Conservation (phyloP, 73 alveolate species). For the Paramecium tetraurelia region DNA sequence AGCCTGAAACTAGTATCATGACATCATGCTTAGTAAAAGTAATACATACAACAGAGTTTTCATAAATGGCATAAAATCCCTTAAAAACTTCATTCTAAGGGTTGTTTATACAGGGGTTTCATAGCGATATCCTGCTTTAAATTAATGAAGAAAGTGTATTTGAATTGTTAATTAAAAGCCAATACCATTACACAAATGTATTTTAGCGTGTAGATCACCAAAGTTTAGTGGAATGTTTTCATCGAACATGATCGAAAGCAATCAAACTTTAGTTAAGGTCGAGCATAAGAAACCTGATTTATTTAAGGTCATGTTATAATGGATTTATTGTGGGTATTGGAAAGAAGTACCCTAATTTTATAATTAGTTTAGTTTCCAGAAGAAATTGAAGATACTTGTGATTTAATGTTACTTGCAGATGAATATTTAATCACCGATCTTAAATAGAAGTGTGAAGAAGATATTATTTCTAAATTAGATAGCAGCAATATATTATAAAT, state of each 20-base stretch:
- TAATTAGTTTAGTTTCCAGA: conserved; percentile 32
- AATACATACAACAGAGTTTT: conserved; percentile 47
- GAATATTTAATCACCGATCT: conserved; percentile 56
- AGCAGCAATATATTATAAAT: conserved; percentile 45
- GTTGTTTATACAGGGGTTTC: not conserved
- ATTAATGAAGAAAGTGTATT: conserved; percentile 34
- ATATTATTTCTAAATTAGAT: conserved; percentile 55
- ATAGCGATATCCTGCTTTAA: not conserved
- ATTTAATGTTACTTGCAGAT: conserved; percentile 59
- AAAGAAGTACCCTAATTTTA: not conserved
- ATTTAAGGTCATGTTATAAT: conserved; percentile 47
- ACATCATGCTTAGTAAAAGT: conserved; percentile 58
- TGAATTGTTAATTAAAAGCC: not conserved
- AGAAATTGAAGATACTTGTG: conserved; percentile 53
- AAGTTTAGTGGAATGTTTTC: conserved; percentile 61
- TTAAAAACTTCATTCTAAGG: conserved; percentile 49
- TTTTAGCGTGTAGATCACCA: conserved; percentile 60
- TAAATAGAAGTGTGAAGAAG: conserved; percentile 61
- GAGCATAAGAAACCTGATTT: conserved; percentile 42
- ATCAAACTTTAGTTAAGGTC: not conserved
- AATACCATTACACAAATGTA: conserved; percentile 55
- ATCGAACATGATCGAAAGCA: conserved; percentile 19
- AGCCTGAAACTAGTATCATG: conserved; percentile 55
- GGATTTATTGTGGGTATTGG: conserved; percentile 63
- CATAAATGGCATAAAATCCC: conserved; percentile 43